These are phyloP conservation scores for Aspergillus sp. DNA, from an alignment of 2,329 filamentous ascomycete genomes.

Conservation along the genomic window DNA sequence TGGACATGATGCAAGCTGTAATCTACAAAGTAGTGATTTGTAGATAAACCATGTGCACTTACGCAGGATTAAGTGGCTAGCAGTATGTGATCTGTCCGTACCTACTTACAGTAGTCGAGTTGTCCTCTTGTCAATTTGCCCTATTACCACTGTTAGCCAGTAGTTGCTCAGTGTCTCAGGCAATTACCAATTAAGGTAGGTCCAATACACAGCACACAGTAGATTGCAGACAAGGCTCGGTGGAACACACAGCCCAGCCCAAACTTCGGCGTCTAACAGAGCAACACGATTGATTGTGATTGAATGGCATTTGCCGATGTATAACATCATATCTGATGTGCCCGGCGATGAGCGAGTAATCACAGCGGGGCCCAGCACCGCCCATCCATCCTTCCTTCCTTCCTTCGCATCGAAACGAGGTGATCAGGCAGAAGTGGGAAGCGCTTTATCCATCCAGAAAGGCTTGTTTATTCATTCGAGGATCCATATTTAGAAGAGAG, in stretches of 20 bases:
- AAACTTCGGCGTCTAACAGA: not conserved
- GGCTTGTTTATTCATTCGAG: not conserved
- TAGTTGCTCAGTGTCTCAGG: not conserved
- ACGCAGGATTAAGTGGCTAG: not conserved
- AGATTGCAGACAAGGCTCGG: not conserved
- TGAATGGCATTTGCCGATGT: not conserved
- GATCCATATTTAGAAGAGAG: not conserved
- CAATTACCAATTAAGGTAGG: not conserved
- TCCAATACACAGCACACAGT: not conserved
- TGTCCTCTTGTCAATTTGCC: not conserved
- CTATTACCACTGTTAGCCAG: not conserved
- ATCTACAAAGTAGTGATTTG: too few species aligned
- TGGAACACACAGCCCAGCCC: not conserved
- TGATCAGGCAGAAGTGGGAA: not conserved
- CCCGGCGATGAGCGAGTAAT: not conserved
- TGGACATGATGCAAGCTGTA: not conserved
- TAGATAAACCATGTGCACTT: too few species aligned
- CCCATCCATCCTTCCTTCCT: too few species aligned
- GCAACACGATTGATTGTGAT: not conserved
- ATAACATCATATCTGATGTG: not conserved
- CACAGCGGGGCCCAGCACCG: not conserved
- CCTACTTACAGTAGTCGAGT: not conserved
- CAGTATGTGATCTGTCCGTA: not conserved
- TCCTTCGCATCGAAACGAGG: not conserved
- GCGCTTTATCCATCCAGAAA: slow-evolving; percentile 2